phyloP scores from a whole-genome alignment of 2,329 filamentous ascomycete species.

The Cordyceps cateniannulata region DNA sequence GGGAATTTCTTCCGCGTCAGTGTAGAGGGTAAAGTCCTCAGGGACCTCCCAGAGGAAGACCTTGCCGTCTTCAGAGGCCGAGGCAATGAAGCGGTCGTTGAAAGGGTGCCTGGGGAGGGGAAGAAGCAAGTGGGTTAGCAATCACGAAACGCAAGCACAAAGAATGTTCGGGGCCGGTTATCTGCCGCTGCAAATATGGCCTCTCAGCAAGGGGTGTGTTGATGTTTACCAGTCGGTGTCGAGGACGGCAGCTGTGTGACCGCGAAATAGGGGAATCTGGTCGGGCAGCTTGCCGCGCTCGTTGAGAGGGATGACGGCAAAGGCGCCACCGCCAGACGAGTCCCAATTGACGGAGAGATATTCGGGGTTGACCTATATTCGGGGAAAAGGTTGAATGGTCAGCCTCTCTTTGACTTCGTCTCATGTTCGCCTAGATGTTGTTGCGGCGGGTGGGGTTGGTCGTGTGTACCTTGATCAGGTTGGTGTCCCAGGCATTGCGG shows the following conservation, averaged over 20 bases:
- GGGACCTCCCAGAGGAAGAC: constrained; percentile 96
- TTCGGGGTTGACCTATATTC: constrained; percentile 76
- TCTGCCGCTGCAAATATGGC: not conserved
- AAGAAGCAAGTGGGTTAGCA: not conserved
- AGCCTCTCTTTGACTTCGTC: constrained; percentile 7
- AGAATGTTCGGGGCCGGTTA: not conserved
- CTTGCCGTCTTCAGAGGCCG: constrained; percentile 93
- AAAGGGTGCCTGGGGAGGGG: constrained; percentile 73
- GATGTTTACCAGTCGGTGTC: constrained; percentile 85
- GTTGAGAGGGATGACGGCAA: constrained; percentile 86
- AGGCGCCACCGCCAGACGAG: constrained; percentile 88
- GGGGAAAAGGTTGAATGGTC: constrained; percentile 16
- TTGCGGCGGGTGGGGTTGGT: not conserved
- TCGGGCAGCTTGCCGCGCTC: constrained; percentile 90
- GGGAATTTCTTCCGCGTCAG: constrained; percentile 74
- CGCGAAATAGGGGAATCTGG: constrained; percentile 88
- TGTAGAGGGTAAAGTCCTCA: constrained; percentile 75
- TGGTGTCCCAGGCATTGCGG: constrained; percentile 98
- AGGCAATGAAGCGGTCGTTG: constrained; percentile 87
- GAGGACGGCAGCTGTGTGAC: constrained; percentile 90
- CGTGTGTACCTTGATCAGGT: constrained; percentile 81
- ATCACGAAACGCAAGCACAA: not conserved
- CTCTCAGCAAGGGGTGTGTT: constrained; percentile 12
- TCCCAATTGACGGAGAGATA: constrained; percentile 99
- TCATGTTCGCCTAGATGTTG: not conserved